Evolutionary conservation across 2,329 filamentous ascomycete genomes (phyloP), one percentile per base, ranked within the genome.

Genomic region (Dothidotthia symphoricarpi): DNA sequence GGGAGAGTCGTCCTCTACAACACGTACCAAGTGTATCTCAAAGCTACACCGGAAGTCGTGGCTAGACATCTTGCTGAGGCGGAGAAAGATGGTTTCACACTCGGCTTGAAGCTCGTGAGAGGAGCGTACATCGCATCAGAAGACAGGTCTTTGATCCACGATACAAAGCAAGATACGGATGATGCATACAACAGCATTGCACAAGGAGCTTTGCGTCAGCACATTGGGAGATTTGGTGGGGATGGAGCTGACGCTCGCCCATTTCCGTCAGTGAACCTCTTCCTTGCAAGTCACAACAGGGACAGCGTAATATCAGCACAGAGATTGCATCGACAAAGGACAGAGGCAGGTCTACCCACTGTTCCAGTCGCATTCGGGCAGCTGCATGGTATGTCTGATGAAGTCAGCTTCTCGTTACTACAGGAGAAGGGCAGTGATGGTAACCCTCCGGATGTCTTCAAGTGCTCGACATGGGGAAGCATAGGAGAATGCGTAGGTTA

Each of bases 301-400:
- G 77, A 78, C 17, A 87, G 85, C 9, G 84, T 95, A 6, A 70
- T 75, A 31, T 58, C 65, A 13, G 64, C 78, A 4, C 73, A 76
- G 19, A 67, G 70, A 37, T 57, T 73, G 16, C 75, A 78, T 31
- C 48, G 66, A 1, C 59, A 62, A n/a, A 63, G 63, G 0, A 19
- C 41, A 10, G 47, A 47, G 15, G 53, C 52, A 12, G 70, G 70
- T 9, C 57, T 76, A 22, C 59, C 66, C 2, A 70, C 71, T 3
- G 72, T 77, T 1, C 69, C 73, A 1, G 67, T 80, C n/a, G 66
- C 68, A 3, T 89, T 86, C 63, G 86, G 85, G 2, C 90, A 96
- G 69, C 78, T 96, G 1, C 86, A 93, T 71, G 90, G 91, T 24
- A 97, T 97, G 91, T 91, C 91, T 1, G 91, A 96, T 55, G 90